Conservation (phyloP, 225 moss, liverwort and hornwort genomes). For the Takakia lepidozioides region DNA sequence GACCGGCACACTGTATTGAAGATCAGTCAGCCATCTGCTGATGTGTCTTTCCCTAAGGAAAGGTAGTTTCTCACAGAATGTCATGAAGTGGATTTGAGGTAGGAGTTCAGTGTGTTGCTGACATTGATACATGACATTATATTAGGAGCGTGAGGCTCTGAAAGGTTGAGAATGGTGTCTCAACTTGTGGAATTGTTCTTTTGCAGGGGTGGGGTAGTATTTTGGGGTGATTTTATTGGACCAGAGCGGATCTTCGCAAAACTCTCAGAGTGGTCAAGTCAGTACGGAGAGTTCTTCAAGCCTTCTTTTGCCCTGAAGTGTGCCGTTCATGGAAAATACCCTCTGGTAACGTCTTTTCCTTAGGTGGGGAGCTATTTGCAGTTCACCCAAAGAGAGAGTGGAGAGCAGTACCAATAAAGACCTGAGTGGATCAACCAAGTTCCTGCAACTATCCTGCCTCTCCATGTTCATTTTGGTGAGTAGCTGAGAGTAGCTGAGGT, state of each 20-base stretch:
- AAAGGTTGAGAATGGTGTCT: no score
- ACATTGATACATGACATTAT: no score
- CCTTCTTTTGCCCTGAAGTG: constrained; percentile 57
- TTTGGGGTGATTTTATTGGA: constrained; percentile 76
- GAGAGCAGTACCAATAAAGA: neutral
- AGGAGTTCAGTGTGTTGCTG: no score
- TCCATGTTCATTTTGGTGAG: no score
- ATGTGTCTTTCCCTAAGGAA: no score
- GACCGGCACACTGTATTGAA: no score
- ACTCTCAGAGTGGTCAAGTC: constrained; percentile 49
- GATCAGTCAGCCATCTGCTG: no score
- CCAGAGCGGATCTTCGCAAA: constrained; percentile 47
- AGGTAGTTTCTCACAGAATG: no score
- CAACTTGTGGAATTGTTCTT: constrained; percentile 1
- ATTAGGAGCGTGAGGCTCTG: constrained; percentile 15
- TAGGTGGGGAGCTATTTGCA: no score
- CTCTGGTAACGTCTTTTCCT: constrained; percentile 31
- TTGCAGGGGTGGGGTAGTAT: constrained; percentile 75
- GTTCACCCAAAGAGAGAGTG: no score
- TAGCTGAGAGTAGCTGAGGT: no score
- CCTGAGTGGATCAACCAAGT: neutral
- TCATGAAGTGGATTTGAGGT: no score
- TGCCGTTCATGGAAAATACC: constrained; percentile 38
- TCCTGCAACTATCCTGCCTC: neutral
- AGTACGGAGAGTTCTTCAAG: constrained; percentile 48